A percentile compares a stretch with the other conserved stretches of the same genome.
phyloP scores from a whole-genome alignment of 163 green algal genomes.

The Volvox carteri region DNA sequence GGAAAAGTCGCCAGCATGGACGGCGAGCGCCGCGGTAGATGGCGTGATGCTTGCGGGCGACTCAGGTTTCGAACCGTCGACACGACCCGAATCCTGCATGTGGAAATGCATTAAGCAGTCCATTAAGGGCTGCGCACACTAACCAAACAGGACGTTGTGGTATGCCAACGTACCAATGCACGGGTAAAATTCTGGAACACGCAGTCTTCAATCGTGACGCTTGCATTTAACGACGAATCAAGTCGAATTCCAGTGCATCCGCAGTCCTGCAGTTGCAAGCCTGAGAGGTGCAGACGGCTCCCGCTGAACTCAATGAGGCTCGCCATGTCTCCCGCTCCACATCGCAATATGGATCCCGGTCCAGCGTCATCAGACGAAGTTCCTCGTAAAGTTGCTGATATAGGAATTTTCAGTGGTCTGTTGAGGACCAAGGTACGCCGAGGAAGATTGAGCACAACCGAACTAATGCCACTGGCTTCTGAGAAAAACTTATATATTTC shows the following conservation, averaged over 20 bases:
- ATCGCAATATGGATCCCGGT: not conserved
- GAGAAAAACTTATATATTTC: not conserved
- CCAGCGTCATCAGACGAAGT: not conserved
- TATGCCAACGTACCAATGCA: not conserved
- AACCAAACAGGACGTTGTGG: not conserved
- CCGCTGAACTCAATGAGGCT: conserved; percentile 33
- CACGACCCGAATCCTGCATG: not conserved
- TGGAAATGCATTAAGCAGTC: not conserved
- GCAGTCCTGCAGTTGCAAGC: conserved; percentile 13
- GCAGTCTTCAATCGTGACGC: conserved; percentile 2
- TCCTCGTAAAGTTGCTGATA: not conserved
- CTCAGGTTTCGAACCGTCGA: not conserved
- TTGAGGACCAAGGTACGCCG: not conserved
- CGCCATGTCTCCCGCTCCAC: not conserved
- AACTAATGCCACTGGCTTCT: not conserved
- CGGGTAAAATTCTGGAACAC: conserved; percentile 20
- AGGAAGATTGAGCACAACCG: not conserved
- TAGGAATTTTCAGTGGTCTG: not conserved
- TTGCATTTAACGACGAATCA: not conserved
- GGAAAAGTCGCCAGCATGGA: not conserved
- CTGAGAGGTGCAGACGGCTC: not conserved
- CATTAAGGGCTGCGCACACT: not conserved
- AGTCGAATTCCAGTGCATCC: not conserved
- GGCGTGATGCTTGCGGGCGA: not conserved
- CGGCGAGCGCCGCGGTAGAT: not conserved